Evolutionary conservation across 2,329 filamentous ascomycete genomes (phyloP), one percentile per base, ranked within the genome.

Genomic region (Trichoderma atroviride): DNA sequence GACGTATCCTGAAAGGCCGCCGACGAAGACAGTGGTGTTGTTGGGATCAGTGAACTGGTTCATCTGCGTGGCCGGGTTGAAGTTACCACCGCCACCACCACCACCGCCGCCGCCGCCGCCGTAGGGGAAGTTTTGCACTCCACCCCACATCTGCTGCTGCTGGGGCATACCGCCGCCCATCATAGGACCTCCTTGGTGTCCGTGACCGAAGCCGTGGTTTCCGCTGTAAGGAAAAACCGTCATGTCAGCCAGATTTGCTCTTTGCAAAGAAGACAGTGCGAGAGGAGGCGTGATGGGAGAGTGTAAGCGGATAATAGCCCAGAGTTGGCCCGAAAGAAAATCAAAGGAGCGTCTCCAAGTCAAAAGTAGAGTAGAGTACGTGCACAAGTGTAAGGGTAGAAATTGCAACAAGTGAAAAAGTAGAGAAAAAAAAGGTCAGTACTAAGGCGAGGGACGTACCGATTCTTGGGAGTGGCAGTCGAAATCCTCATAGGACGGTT

Each of bases 21-120:
- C 96, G 68, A 99, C 96, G 77, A 99, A 99, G 72, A 99, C 96
- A 24, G 96, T 99, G 22, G 96, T 99, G 85, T 99, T 99, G 88
- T 99, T 99, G 14, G 96, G 96, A 77, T 99, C 96, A 47, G 96
- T 99, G 85, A 99, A 99, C 83, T 99, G 96, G 84, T 99, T 99
- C 96, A 99, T 98, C 73, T 83, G 81, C 19, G 81, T 83, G 70
- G 83, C 80, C 5, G 83, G 83, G 74, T 85, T 85, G 76, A 84
- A 86, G 22, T 79, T 79, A 56, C 81, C 82, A 5, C 47, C 47
- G 14, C 29, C 60, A 29, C 50, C 61, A 9, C 33, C 33, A 13
- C 50, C 82, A 31, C 29, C 29, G 29, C 29, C 29, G 29, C 29
- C 29, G 27, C 27, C 27, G n/a, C 29, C 29, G 24, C 50, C 82